phyloP scores from a whole-genome alignment of 768 basidiomycete genomes.

The Daedaleopsis sinensis region DNA sequence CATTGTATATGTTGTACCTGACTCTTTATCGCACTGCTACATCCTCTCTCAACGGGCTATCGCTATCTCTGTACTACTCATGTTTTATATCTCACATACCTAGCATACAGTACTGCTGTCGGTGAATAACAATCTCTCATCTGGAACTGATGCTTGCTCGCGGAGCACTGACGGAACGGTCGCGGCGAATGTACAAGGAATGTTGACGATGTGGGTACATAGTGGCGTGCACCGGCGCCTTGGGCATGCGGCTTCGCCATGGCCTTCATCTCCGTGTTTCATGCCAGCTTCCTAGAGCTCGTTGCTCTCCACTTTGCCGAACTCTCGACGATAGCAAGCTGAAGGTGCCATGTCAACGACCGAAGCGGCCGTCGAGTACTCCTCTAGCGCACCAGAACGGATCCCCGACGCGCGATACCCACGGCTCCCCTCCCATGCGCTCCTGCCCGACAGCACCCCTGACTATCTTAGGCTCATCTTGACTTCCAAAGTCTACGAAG shows the following conservation, averaged over 20 bases:
- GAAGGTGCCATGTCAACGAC: conserved; percentile 40
- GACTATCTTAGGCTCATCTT: conserved; percentile 90
- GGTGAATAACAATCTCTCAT: background rate
- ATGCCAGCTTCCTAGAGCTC: no score
- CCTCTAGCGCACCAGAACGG: conserved; percentile 69
- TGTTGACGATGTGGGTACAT: background rate
- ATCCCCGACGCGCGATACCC: conserved; percentile 51
- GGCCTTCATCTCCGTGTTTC: background rate
- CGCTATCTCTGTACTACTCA: conserved; percentile 12
- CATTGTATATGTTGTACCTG: conserved; percentile 20
- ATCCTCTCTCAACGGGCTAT: conserved; percentile 10
- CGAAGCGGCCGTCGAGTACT: conserved; percentile 51
- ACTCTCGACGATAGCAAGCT: background rate
- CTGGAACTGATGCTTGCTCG: background rate
- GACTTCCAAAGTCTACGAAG: conserved; percentile 88
- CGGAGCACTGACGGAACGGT: background rate
- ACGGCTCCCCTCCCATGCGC: conserved; percentile 63
- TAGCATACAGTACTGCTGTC: conserved; percentile 17
- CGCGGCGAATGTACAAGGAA: background rate
- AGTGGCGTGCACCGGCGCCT: conserved; percentile 8
- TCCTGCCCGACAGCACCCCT: conserved; percentile 69
- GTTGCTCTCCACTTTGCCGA: no score
- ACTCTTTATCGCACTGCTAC: conserved; percentile 18
- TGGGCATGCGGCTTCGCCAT: conserved; percentile 8
- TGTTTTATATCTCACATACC: conserved; percentile 24